phyloP scores from a whole-genome alignment of 106 monocot species.

The Allium sativum region DNA sequence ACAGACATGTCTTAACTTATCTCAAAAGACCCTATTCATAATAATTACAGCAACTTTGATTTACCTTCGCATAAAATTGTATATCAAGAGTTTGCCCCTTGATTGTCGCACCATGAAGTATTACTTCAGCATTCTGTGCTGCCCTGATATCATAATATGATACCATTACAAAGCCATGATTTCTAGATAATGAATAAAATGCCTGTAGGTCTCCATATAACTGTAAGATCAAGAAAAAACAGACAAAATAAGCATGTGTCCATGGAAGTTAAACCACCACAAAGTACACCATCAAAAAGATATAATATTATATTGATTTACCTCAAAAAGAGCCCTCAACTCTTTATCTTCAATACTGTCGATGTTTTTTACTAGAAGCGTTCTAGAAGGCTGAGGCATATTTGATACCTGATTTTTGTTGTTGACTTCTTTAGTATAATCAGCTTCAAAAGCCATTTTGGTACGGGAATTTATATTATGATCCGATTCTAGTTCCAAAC shows the following conservation, averaged over 20 bases:
- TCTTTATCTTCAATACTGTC: constrained; percentile 71
- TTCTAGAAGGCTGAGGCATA: constrained; percentile 63
- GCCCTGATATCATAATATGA: constrained; percentile 79
- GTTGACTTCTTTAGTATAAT: not conserved
- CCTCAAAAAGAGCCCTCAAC: constrained; percentile 63
- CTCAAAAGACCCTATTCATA: not conserved
- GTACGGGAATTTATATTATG: constrained; percentile 1
- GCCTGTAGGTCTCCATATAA: constrained; percentile 64
- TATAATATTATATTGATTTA: constrained; percentile 8
- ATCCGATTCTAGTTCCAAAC: constrained; percentile 65
- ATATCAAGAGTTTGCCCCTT: constrained; percentile 58
- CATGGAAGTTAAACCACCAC: not conserved
- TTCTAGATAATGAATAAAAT: constrained; percentile 57
- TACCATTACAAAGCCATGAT: constrained; percentile 66
- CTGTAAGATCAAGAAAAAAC: constrained; percentile 13
- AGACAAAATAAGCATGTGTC: not conserved
- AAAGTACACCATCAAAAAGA: not conserved
- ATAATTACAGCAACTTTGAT: not conserved
- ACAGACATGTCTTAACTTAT: not conserved
- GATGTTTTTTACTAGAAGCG: constrained; percentile 80
- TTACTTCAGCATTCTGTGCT: constrained; percentile 47
- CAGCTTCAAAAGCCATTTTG: constrained; percentile 11
- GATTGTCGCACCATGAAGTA: constrained; percentile 45
- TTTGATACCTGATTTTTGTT: constrained; percentile 2
- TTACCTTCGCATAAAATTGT: constrained; percentile 57